A percentile compares a stretch with the other conserved stretches of the same genome.
phyloP scores from a whole-genome alignment of 2,329 filamentous ascomycete genomes.

The Geosmithia morbida region DNA sequence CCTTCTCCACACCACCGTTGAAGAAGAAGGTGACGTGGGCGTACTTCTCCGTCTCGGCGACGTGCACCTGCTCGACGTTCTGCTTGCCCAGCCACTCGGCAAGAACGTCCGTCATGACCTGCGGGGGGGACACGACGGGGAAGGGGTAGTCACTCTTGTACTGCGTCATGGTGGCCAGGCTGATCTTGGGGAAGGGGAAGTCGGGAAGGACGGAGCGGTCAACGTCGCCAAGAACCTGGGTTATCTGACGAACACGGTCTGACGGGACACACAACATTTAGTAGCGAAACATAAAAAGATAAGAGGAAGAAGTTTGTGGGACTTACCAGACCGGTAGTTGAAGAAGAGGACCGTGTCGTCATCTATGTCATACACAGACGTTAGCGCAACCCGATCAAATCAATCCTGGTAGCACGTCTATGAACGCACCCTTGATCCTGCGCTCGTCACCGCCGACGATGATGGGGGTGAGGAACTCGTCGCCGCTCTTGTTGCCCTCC shows the following conservation, averaged over 20 bases:
- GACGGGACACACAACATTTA: not conserved
- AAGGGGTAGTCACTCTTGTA: slow-evolving; percentile 96
- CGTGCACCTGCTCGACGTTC: slow-evolving; percentile 80
- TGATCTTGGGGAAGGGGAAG: slow-evolving; percentile 86
- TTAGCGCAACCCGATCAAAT: not conserved
- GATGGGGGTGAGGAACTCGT: slow-evolving; percentile 98
- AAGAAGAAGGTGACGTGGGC: slow-evolving; percentile 99
- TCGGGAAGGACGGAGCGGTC: slow-evolving; percentile 84
- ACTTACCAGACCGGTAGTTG: slow-evolving; percentile 75
- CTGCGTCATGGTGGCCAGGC: slow-evolving; percentile 89
- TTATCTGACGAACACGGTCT: slow-evolving; percentile 91
- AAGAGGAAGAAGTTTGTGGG: not conserved
- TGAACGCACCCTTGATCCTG: slow-evolving; percentile 63
- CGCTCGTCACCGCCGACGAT: slow-evolving; percentile 78
- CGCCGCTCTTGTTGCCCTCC: slow-evolving; percentile 54
- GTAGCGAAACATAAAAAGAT: not conserved
- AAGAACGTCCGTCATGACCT: slow-evolving; percentile 95
- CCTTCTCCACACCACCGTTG: slow-evolving; percentile 96
- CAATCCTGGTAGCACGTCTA: not conserved
- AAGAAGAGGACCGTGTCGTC: slow-evolving; percentile 97
- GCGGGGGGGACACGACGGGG: slow-evolving; percentile 81
- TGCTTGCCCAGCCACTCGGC: slow-evolving; percentile 93
- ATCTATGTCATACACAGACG: slow-evolving; percentile 33
- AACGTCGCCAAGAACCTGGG: slow-evolving; percentile 80
- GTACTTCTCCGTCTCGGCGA: slow-evolving; percentile 98